phyloP scores from a whole-genome alignment of 805 yeast species.

The Komagataella pseudopastoris region DNA sequence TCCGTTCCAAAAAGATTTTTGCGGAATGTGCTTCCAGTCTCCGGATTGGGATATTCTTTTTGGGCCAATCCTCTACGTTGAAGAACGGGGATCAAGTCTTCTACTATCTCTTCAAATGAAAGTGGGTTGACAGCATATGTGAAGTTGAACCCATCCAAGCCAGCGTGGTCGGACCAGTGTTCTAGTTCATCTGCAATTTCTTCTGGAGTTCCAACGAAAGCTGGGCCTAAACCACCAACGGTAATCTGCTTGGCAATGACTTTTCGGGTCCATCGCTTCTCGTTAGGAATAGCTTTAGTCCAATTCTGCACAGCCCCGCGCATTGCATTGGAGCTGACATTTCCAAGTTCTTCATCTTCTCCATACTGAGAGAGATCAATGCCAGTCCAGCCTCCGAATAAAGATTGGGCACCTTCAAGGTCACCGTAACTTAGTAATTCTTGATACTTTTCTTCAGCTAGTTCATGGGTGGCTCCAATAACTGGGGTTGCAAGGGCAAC shows the following conservation, averaged over 20 bases:
- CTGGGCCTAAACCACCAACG: constrained; percentile 17
- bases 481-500: constrained; percentile 22
- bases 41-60: constrained; percentile 14
- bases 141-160: constrained; percentile 29
- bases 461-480: constrained; percentile 26
- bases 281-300: constrained; percentile 13
- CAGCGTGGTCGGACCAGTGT: constrained; percentile 22
- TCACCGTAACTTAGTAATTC: constrained; percentile 20
- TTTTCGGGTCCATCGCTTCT: constrained; percentile 10
- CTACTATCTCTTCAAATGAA: constrained; percentile 22
- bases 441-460: constrained; percentile 23
- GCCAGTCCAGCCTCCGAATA: constrained; percentile 27
- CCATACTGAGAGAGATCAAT: constrained; percentile 22
- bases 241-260: constrained; percentile 17
- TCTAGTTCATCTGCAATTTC: constrained; percentile 26
- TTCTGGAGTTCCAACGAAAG: constrained; percentile 19
- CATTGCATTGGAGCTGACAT: constrained; percentile 20
- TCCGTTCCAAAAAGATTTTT: constrained; percentile 15
- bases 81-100: constrained; percentile 17
- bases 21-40: constrained; percentile 13
- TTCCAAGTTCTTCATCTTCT: constrained; percentile 17
- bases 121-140: constrained; percentile 23
- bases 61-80: constrained; percentile 14
- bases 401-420: constrained; percentile 26
- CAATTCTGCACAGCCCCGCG: constrained; percentile 19